A percentile compares a stretch with the other conserved stretches of the same genome.
These are phyloP conservation scores for Rhinocladiella similis DNA, from an alignment of 2,329 filamentous ascomycete species.

Conservation along the genomic window DNA sequence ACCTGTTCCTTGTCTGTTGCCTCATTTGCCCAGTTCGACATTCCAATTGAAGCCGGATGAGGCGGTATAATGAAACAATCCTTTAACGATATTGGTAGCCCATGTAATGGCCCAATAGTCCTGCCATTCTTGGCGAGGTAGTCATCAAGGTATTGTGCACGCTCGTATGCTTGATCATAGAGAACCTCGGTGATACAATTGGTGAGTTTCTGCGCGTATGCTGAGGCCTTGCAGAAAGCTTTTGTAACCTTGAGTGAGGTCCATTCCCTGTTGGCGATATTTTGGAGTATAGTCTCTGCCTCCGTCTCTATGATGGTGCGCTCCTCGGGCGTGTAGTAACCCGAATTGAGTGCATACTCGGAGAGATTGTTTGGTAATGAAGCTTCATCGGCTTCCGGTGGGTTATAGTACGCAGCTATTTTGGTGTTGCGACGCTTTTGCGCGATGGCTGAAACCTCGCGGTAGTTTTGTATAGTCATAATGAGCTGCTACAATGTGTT, in stretches of 20 bases:
- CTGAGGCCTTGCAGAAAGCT: constrained; percentile 56
- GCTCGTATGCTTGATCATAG: constrained; percentile 53
- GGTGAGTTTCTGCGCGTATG: constrained; percentile 40
- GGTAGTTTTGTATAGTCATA: constrained; percentile 31
- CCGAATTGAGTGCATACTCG: constrained; percentile 43
- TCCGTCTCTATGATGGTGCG: constrained; percentile 49
- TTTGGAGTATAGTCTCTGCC: constrained; percentile 36
- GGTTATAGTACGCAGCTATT: constrained; percentile 27
- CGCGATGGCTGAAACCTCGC: constrained; percentile 39
- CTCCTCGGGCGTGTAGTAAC: constrained; percentile 57
- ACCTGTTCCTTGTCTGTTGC: constrained; percentile 31
- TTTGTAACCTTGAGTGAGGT: constrained; percentile 53
- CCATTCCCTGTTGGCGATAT: constrained; percentile 42
- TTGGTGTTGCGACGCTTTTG: constrained; percentile 31
- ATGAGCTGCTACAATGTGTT: no score
- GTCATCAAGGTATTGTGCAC: constrained; percentile 54
- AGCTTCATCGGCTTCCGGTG: constrained; percentile 22
- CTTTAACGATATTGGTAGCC: constrained; percentile 61
- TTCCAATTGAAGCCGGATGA: constrained; percentile 37
- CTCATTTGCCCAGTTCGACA: constrained; percentile 39
- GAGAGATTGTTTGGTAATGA: constrained; percentile 28
- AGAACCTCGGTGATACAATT: constrained; percentile 62
- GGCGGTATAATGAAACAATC: constrained; percentile 28
- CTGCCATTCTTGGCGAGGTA: constrained; percentile 48
- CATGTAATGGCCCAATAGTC: constrained; percentile 65